Conservation (phyloP, 768 basidiomycete genomes). For the Solioccasus polychromus region DNA sequence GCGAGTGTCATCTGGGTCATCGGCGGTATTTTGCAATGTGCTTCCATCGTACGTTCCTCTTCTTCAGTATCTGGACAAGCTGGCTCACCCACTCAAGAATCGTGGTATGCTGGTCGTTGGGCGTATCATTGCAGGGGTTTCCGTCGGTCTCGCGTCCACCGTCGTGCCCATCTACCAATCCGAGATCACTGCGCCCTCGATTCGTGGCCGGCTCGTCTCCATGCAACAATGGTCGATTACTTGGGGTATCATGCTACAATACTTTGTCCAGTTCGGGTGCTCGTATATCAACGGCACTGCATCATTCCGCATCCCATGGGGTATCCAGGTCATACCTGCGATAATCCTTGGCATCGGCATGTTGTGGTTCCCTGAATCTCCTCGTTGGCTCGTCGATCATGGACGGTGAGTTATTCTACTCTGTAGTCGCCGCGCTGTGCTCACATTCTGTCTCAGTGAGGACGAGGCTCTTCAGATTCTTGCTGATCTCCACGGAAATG, state of each 20-base stretch:
- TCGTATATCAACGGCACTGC: slow-evolving; percentile 63
- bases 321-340: slow-evolving; percentile 76
- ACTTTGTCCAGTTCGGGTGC: slow-evolving; percentile 74
- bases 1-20: slow-evolving; percentile 71
- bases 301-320: slow-evolving; percentile 81
- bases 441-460: slow-evolving; percentile 19
- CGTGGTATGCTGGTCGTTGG: slow-evolving; percentile 75
- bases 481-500: slow-evolving; percentile 67
- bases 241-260: slow-evolving; percentile 75
- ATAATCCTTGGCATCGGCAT: slow-evolving; percentile 67
- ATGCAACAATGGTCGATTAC: slow-evolving; percentile 81
- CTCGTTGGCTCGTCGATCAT: slow-evolving; percentile 69
- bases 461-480: slow-evolving; percentile 68
- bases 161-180: slow-evolving; percentile 76
- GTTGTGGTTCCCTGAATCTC: slow-evolving; percentile 65
- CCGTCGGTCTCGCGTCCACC: slow-evolving; percentile 64
- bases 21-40: slow-evolving; percentile 71
- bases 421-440: background rate
- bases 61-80: background rate
- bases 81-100: slow-evolving; percentile 36
- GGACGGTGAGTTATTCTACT: slow-evolving; percentile 36
- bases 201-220: slow-evolving; percentile 73
- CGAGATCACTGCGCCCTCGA: slow-evolving; percentile 66
- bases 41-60: slow-evolving; percentile 38
- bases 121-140: slow-evolving; percentile 63